Percentiles rank a stretch among this genome's conserved stretches.
These are phyloP conservation scores for Spatholobus suberectus DNA, from an alignment of 306 rosid species.

Conservation along the genomic window DNA sequence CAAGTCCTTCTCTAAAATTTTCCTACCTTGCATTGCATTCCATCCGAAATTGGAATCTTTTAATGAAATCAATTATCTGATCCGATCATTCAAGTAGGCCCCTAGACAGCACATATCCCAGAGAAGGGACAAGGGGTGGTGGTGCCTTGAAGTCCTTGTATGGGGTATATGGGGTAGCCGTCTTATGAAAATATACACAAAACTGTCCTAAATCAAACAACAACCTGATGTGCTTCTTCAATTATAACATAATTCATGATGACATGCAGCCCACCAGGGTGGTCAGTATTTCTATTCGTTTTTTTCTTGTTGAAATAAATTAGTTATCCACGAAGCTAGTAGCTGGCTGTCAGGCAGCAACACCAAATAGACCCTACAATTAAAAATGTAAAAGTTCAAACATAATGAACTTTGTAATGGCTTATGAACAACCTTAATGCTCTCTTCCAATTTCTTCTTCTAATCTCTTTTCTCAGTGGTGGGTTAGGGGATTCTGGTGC, in stretches of 20 bases:
- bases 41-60: background rate
- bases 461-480: conserved; percentile 28
- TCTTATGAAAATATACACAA: conserved; percentile 20
- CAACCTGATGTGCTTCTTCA: conserved; percentile 9
- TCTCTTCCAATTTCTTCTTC: conserved; percentile 20
- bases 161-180: conserved; percentile 34
- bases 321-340: background rate
- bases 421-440: conserved; percentile 30
- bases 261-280: conserved; percentile 12
- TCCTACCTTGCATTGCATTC: background rate
- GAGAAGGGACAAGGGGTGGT: background rate
- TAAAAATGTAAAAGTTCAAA: background rate
- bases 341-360: background rate
- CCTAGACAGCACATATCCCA: conserved; percentile 15
- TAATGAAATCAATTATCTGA: background rate
- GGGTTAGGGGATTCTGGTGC: conserved; percentile 32
- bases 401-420: conserved; percentile 20
- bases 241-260: conserved; percentile 33
- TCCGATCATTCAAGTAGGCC: background rate
- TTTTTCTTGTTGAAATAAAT: background rate
- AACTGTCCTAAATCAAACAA: conserved; percentile 8
- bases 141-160: conserved; percentile 28
- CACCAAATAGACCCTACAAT: conserved; percentile 22
- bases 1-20: background rate
- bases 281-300: conserved; percentile 21